Evolutionary conservation across 1,139 yeast species (phyloP).

Genomic region (Pichia sp.): DNA sequence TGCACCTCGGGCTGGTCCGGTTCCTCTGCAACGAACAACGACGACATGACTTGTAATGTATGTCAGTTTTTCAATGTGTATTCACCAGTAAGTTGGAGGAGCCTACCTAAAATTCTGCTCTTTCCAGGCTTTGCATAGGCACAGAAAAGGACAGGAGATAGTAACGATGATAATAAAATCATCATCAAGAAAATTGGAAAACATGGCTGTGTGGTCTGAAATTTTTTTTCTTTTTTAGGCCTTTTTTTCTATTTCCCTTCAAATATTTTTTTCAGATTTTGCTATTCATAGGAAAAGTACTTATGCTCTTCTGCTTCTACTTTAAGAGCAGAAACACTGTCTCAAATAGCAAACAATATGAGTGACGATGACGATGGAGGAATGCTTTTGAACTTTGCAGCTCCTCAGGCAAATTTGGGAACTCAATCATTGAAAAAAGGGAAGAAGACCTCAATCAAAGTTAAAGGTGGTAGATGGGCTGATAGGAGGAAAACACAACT

Average conservation of each 20-base stretch:
- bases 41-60: slow-evolving; percentile 6
- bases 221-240: not conserved
- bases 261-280: not conserved
- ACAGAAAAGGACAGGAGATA: not conserved
- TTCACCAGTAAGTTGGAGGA: too few species aligned
- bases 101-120: not conserved
- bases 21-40: slow-evolving; percentile 32
- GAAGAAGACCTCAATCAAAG: slow-evolving; percentile 34
- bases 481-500: slow-evolving; percentile 64
- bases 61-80: not conserved
- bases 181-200: not conserved
- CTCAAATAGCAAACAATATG: not conserved
- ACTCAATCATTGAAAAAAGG: slow-evolving; percentile 15
- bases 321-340: too few species aligned
- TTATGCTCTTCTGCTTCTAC: too few species aligned
- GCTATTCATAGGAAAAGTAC: not conserved
- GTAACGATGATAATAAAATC: not conserved
- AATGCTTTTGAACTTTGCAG: slow-evolving; percentile 58
- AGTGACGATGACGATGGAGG: slow-evolving; percentile 52
- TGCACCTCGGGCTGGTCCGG: slow-evolving; percentile 14
- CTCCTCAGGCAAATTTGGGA: slow-evolving; percentile 24
- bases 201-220: slow-evolving; percentile 4
- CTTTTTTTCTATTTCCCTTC: not conserved
- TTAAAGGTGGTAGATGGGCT: slow-evolving; percentile 74
- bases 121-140: not conserved